Percentiles rank a stretch among this genome's conserved stretches.
Evolutionary conservation across 441 rosid species (phyloP).

Genomic region (Aleurites moluccanus): DNA sequence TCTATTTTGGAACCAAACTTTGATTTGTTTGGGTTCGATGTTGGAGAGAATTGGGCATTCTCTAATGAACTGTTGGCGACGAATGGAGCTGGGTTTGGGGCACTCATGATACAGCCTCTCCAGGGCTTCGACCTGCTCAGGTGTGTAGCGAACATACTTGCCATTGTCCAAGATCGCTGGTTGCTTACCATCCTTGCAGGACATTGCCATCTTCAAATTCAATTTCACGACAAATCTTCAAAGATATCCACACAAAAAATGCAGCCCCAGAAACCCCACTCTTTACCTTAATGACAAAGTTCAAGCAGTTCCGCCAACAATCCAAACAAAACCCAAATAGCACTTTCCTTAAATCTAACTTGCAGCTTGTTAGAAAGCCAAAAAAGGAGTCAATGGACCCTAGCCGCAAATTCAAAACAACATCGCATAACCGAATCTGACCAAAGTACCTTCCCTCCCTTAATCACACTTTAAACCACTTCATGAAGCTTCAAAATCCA

Average conservation of each 20-base stretch:
- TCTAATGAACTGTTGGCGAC: conserved; percentile 94
- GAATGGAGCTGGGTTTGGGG: conserved; percentile 97
- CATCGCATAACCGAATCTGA: not conserved
- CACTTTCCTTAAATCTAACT: conserved; percentile 5
- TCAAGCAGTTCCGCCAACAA: not conserved
- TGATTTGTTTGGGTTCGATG: conserved; percentile 97
- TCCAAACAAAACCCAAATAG: conserved; percentile 25
- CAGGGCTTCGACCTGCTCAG: conserved; percentile 99
- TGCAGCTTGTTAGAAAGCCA: not conserved
- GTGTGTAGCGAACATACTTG: conserved; percentile 94
- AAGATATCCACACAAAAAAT: conserved; percentile 17
- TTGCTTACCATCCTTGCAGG: conserved; percentile 85
- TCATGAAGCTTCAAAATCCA: conserved; percentile 3
- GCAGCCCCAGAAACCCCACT: not conserved
- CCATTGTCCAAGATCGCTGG: conserved; percentile 74
- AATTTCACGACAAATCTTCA: conserved; percentile 22
- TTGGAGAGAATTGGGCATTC: conserved; percentile 98
- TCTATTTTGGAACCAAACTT: conserved; percentile 99
- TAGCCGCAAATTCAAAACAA: not conserved
- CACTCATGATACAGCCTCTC: conserved; percentile 98
- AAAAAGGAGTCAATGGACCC: not conserved
- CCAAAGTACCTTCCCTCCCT: conserved; percentile 19
- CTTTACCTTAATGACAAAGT: no score
- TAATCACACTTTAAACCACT: not conserved
- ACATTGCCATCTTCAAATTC: conserved; percentile 62